Evolutionary conservation across 192 early-diverging fungal genomes (phyloP), one percentile per base, ranked within the genome.

Genomic region (Gorgonomyces haynaldii): DNA sequence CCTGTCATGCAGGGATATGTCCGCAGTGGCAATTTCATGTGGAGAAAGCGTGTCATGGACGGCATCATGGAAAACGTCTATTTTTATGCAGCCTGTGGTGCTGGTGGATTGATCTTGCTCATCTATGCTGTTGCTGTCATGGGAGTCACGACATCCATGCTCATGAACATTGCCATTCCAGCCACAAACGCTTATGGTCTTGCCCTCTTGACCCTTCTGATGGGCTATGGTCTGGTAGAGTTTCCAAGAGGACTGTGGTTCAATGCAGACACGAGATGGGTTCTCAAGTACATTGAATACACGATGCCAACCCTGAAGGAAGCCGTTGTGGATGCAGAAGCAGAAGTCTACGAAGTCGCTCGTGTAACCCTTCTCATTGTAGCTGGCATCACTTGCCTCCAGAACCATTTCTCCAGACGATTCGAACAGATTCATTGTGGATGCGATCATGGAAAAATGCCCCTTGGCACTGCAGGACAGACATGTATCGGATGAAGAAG

Each of bases 141-240:
- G 12, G 31, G 16, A 26, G 28, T 54, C 5, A 23, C 21, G 0
- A 12, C 12, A 13, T 31, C 27, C 10, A 23, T 26, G 31, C 55
- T 96, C 16, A 64, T 82, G 20, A 79, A 78, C 1, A 82, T 88
- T 44, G 66, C 89, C 20, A 97, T 97, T 81, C 89, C 94, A 0
- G 76, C 83, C 37, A 83, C 86, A 28, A 97, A 97, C 65, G 89
- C 86, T 48, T 97, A 85, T 83, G 93, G 93, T 31, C 69, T 97
- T 24, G 59, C 90, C 19, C 77, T 93, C 13, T 77, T 86, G 22
- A 84, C 89, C 38, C 70, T 88, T 1, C 84, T 95, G 58, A 81
- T 97, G 79, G 88, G 91, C 15, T 90, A 91, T 60, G 93, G 93
- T 0, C 65, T 95, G 39, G 89, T 97, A 0, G 81, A 88, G 25